Percentiles rank a stretch among this genome's conserved stretches.
phyloP scores from a whole-genome alignment of 202 grass and related monocot species.

The Dendrocalamus latiflorus region DNA sequence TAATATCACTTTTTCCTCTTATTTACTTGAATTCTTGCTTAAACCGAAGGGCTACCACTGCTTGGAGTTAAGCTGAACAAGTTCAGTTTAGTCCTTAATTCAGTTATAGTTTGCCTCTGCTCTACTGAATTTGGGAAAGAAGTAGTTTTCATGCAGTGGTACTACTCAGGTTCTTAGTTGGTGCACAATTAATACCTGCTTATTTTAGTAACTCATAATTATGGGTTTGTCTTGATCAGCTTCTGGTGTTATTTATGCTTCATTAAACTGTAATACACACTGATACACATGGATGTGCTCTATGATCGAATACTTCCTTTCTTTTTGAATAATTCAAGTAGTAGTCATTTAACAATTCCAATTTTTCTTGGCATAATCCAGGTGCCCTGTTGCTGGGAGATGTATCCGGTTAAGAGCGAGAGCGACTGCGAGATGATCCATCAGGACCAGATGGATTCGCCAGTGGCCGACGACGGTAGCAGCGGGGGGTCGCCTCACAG shows the following conservation, averaged over 20 bases:
- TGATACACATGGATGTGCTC: not conserved
- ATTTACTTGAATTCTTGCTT: not conserved
- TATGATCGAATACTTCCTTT: not conserved
- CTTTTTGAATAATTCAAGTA: not conserved
- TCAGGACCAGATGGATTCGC: slow-evolving; percentile 65
- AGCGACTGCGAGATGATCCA: slow-evolving; percentile 57
- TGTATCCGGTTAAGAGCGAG: slow-evolving; percentile 73
- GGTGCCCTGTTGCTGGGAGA: slow-evolving; percentile 20
- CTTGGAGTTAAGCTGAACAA: slow-evolving; percentile 1
- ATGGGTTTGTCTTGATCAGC: not conserved
- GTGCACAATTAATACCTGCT: not conserved
- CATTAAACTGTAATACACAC: not conserved
- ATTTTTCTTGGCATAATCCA: slow-evolving; percentile 5
- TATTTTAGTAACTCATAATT: not conserved
- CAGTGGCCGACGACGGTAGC: slow-evolving; percentile 57
- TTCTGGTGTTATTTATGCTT: not conserved
- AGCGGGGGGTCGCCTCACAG: slow-evolving; percentile 47
- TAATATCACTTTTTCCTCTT: not conserved
- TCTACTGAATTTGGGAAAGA: slow-evolving; percentile 20
- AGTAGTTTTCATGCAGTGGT: not conserved
- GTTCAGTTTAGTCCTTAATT: slow-evolving; percentile 11
- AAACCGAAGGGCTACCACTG: not conserved
- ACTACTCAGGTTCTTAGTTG: not conserved
- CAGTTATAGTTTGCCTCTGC: not conserved
- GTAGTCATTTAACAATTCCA: not conserved